Percentiles rank a stretch among this genome's conserved stretches.
phyloP scores from a whole-genome alignment of 2,329 filamentous ascomycete species.

The Cladosporium sp. region DNA sequence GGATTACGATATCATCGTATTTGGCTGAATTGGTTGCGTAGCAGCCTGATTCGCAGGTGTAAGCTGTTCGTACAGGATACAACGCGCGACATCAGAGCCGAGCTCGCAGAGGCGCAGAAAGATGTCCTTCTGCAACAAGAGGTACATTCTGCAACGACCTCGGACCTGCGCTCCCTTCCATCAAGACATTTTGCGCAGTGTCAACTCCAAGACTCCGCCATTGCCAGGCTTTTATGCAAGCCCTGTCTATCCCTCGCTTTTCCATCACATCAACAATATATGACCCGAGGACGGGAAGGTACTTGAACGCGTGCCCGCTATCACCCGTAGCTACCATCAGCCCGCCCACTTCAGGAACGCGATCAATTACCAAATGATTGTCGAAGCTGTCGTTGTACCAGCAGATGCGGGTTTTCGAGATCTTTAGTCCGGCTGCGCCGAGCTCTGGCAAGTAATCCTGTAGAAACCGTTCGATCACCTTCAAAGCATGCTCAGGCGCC shows the following conservation, averaged over 20 bases:
- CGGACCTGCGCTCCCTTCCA: neutral
- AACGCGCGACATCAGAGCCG: too few relatives aligned
- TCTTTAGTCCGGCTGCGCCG: slow-evolving; percentile 32
- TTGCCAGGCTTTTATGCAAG: neutral
- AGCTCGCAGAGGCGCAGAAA: neutral
- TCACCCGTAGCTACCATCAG: slow-evolving; percentile 28
- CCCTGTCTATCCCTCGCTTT: too few relatives aligned
- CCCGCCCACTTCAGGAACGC: slow-evolving; percentile 16
- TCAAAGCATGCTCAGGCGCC: neutral
- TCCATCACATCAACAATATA: slow-evolving; percentile 24
- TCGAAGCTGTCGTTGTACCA: slow-evolving; percentile 47
- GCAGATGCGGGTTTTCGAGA: slow-evolving; percentile 38
- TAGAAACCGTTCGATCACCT: neutral
- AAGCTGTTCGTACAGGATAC: too few relatives aligned
- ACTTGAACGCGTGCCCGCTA: slow-evolving; percentile 30
- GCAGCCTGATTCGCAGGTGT: too few relatives aligned
- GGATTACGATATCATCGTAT: too few relatives aligned
- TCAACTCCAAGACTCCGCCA: neutral
- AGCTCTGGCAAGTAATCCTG: slow-evolving; percentile 40
- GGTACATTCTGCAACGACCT: neutral
- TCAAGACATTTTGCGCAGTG: neutral
- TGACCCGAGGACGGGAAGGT: slow-evolving; percentile 26
- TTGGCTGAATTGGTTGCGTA: too few relatives aligned
- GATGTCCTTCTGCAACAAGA: neutral
- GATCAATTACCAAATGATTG: slow-evolving; percentile 25